Conservation (phyloP, 73 alveolate genomes). For the Effrenium voratum region DNA sequence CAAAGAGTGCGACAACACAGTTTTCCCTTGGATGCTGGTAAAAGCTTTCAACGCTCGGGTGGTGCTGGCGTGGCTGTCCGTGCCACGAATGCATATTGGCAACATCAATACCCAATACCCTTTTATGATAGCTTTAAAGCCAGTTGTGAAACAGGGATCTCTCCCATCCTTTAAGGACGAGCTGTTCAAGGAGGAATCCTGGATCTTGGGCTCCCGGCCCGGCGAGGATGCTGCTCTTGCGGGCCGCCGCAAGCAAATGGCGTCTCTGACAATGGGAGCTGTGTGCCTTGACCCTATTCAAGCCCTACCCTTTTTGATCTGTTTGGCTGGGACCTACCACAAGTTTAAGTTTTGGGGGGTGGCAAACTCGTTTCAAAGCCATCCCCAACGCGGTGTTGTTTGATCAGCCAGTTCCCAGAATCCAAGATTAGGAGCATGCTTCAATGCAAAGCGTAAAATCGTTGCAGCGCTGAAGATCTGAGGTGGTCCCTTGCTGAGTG, state of each 20-base stretch:
- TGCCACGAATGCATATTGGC: background rate
- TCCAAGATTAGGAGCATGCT: background rate
- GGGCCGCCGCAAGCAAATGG: background rate
- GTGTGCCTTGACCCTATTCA: too few species aligned
- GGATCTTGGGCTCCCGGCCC: background rate
- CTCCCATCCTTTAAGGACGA: background rate
- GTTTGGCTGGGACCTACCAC: too few species aligned
- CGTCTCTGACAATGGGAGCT: background rate
- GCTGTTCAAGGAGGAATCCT: background rate
- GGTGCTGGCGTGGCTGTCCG: background rate
- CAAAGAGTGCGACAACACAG: background rate
- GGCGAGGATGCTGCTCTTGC: background rate
- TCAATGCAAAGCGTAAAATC: background rate
- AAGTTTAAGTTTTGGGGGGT: too few species aligned
- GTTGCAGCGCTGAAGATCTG: background rate
- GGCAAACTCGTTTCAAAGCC: too few species aligned
- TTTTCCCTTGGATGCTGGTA: background rate
- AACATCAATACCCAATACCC: background rate
- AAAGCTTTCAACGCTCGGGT: conserved; percentile 30
- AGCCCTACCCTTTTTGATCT: background rate
- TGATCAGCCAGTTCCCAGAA: background rate
- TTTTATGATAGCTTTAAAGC: too few species aligned
- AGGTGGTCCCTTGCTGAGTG: background rate
- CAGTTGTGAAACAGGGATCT: background rate
- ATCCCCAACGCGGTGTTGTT: too few species aligned